These are phyloP conservation scores for Sporothrix protearum DNA, from an alignment of 2,329 filamentous ascomycete species.

Conservation along the genomic window DNA sequence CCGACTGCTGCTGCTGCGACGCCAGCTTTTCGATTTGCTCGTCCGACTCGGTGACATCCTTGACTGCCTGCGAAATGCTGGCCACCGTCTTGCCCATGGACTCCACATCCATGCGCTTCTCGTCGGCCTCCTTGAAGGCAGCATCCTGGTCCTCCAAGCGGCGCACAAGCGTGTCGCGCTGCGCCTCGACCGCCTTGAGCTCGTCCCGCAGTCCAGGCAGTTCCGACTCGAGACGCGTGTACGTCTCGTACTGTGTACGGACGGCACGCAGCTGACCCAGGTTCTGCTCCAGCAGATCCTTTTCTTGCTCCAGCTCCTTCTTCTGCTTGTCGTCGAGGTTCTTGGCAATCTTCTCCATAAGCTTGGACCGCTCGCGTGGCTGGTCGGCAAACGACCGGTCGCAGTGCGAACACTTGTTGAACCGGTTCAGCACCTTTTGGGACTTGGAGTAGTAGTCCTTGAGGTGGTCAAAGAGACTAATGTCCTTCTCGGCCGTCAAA, in stretches of 20 bases:
- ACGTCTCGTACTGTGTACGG: constrained; percentile 68
- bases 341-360: constrained; percentile 64
- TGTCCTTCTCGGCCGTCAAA: constrained; percentile 61
- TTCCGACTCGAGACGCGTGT: constrained; percentile 61
- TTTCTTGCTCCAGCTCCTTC: constrained; percentile 52
- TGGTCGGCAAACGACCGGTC: constrained; percentile 62
- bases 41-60: constrained; percentile 67
- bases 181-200: constrained; percentile 49
- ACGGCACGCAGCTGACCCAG: constrained; percentile 60
- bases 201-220: constrained; percentile 67
- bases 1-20: constrained; percentile 52
- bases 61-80: constrained; percentile 68
- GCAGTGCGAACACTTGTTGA: constrained; percentile 75
- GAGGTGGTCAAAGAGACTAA: constrained; percentile 65
- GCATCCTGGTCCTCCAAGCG: constrained; percentile 66
- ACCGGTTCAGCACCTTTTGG: constrained; percentile 60
- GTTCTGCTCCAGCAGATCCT: constrained; percentile 54
- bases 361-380: constrained; percentile 56
- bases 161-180: constrained; percentile 58
- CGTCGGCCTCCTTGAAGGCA: constrained; percentile 60
- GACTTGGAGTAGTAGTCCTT: constrained; percentile 69
- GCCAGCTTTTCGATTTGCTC: constrained; percentile 70
- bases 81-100: constrained; percentile 71
- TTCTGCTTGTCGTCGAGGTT: constrained; percentile 61
- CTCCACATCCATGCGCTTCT: constrained; percentile 55